phyloP scores from a whole-genome alignment of 345 rosid genomes.

The Euclidium syriacum region DNA sequence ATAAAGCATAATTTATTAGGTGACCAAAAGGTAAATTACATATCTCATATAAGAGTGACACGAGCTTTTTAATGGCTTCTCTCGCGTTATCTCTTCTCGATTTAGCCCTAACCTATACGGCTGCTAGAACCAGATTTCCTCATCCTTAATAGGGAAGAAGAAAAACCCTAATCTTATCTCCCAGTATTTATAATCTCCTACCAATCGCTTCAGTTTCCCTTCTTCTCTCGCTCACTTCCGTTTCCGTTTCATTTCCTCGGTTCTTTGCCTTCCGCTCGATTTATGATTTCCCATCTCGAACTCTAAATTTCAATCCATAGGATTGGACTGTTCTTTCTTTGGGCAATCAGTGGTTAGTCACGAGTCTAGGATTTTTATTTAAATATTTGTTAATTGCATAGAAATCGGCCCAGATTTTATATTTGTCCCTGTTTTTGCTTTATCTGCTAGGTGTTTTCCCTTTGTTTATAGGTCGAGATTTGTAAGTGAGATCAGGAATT shows the following conservation, averaged over 20 bases:
- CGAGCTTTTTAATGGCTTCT: constrained; percentile 14
- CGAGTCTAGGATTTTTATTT: neutral
- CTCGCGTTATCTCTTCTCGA: constrained; percentile 15
- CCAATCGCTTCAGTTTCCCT: neutral
- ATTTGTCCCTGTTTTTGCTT: neutral
- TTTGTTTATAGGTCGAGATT: constrained; percentile 13
- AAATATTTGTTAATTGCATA: neutral
- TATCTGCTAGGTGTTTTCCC: neutral
- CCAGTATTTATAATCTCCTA: too few species aligned
- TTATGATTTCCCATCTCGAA: constrained; percentile 2
- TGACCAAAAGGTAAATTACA: constrained; percentile 10
- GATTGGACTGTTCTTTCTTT: neutral
- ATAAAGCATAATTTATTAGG: neutral
- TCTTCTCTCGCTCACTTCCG: neutral
- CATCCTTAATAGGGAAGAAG: neutral
- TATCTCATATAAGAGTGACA: constrained; percentile 1
- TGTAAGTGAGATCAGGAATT: neutral
- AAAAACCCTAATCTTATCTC: constrained; percentile 12
- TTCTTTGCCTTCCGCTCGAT: neutral
- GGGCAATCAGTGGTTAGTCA: constrained; percentile 9
- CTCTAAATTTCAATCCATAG: constrained; percentile 8
- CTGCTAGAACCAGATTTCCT: constrained; percentile 26
- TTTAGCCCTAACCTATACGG: constrained; percentile 28
- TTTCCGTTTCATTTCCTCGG: neutral
- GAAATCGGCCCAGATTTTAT: neutral